phyloP scores from a whole-genome alignment of 2,329 filamentous ascomycete genomes.

The Diaporthe velutina region DNA sequence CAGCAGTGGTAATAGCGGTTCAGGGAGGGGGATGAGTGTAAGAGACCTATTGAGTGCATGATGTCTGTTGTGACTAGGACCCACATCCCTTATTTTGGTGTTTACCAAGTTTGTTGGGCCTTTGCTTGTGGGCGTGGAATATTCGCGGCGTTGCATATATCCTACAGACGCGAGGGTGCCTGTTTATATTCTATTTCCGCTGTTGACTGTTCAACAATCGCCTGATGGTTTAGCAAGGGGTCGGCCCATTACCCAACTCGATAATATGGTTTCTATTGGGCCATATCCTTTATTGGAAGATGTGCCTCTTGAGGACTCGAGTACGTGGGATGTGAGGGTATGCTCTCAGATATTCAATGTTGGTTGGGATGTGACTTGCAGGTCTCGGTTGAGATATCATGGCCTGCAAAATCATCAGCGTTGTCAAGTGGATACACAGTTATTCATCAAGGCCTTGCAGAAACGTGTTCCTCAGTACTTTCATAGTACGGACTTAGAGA shows the following conservation, averaged over 20 bases:
- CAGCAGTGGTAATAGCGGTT: neutral
- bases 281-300: neutral
- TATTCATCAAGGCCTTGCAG: neutral
- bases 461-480: neutral
- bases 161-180: neutral
- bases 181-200: neutral
- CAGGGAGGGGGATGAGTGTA: constrained; percentile 64
- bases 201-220: neutral
- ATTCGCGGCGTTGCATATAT: neutral
- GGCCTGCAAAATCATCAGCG: neutral
- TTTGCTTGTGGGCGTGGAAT: neutral
- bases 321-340: neutral
- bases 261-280: neutral
- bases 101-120: neutral
- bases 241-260: too few relatives aligned
- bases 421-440: neutral
- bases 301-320: neutral
- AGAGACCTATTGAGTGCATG: constrained; percentile 66
- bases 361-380: neutral
- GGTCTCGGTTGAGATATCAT: neutral
- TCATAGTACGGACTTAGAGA: neutral
- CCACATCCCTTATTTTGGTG: neutral
- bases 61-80: constrained; percentile 40
- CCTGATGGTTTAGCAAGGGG: too few relatives aligned
- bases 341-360: neutral